Base-by-base conservation (phyloP, 208 protist species). In the Trypanosoma cruzi region DNA sequence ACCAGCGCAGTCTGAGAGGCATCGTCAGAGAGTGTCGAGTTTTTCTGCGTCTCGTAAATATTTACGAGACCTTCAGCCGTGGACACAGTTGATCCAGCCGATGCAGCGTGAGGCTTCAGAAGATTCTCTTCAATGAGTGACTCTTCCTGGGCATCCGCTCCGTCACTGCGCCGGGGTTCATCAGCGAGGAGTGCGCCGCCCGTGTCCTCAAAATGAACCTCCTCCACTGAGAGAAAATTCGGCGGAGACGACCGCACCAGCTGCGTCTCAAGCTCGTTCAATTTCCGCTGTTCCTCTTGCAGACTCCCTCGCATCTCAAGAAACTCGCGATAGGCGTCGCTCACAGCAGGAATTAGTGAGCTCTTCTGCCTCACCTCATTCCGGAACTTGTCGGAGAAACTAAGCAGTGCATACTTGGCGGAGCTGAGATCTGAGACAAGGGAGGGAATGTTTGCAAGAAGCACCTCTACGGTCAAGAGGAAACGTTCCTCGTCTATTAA, bases 341-440 rank as follows among this genome's bases (percentile, higher is more conserved):
- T 82, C 22, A 93, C 69, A 28, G 81, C 79, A 32, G 85, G 84
- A 44, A 93, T 75, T 22, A 93, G 60, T 20, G 56, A 46, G 20
- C 73, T 79, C 60, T 93, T 93, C 56, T 85, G 84, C 63, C 80
- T 85, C 66, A 93, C 84, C 61, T 93, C 87, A 55, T 79, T 88
- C 24, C 84, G 61, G 1, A 60, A 84, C 69, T 89, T 93, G 3
- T 86, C 78, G 0, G 84, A 85, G 48, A 93, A 84, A 56, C 82
- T 88, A 29, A 93, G 71, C 8, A 93, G 74, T 1, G 87, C 70
- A 71, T 93, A 87, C 60, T 88, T 88, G n/a, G 84, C 79, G 3
- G 84, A 90, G 58, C 76, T 76, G 24, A 93, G 72, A 42, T 93
- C 87, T 18, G 84, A 61, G 31, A 90, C 62, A 31, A 93, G 68